phyloP scores from a whole-genome alignment of 352 stramenopile species.

The Phytophthora pinifolia region DNA sequence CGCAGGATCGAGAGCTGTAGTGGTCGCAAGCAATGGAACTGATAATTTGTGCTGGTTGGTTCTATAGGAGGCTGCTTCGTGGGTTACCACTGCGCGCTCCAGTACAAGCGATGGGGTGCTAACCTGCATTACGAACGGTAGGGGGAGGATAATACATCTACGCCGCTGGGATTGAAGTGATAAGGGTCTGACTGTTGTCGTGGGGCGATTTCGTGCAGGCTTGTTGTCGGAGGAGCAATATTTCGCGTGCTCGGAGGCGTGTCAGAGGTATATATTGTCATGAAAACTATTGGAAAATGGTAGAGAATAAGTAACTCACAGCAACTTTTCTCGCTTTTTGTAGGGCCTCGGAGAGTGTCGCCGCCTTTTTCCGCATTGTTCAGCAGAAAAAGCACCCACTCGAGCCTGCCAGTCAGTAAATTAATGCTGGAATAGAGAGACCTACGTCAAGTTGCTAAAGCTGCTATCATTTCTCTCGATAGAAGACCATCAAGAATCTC shows the following conservation, averaged over 20 bases:
- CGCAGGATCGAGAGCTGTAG: background rate
- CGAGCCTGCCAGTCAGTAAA: conserved; percentile 26
- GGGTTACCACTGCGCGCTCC: conserved; percentile 65
- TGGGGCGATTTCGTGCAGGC: conserved; percentile 27
- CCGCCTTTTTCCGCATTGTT: conserved; percentile 74
- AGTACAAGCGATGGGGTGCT: conserved; percentile 71
- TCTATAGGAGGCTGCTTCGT: conserved; percentile 50
- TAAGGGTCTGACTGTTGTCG: background rate
- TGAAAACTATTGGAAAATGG: background rate
- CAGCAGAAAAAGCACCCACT: conserved; percentile 72
- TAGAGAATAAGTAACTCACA: conserved; percentile 4
- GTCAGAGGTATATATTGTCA: conserved; percentile 46
- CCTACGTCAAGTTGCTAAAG: background rate
- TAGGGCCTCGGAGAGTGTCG: conserved; percentile 74
- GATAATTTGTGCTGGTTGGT: conserved; percentile 1
- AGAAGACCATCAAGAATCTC: too few species aligned
- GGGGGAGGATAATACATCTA: background rate
- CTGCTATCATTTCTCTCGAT: too few species aligned
- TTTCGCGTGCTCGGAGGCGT: conserved; percentile 82
- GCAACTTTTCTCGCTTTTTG: background rate
- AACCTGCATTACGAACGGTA: conserved; percentile 74
- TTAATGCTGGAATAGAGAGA: conserved; percentile 22
- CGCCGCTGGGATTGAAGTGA: background rate
- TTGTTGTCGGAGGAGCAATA: conserved; percentile 80
- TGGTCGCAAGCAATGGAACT: background rate